Base-by-base conservation (phyloP, 2,329 filamentous ascomycete genomes). In the Dendryphion nanum region DNA sequence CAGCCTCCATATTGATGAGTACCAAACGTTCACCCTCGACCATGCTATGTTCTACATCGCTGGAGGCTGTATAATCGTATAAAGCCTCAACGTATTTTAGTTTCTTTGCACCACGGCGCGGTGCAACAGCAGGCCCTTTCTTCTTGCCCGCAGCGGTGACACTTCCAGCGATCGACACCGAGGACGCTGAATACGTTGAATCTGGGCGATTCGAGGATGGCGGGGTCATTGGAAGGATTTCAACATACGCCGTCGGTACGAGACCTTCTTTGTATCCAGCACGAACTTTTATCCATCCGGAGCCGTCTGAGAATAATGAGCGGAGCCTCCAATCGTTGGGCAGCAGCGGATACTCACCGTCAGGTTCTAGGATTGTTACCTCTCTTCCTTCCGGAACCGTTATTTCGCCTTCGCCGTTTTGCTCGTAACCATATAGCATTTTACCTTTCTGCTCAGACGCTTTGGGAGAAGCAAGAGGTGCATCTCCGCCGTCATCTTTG, bases 11-110 rank as follows among this genome's bases (percentile, higher is more conserved):
- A 55, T 83, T 89, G 44, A 96, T 82, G 20, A 98, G 73, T 26
- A 98, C 89, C 57, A 98, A 94, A 35, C 83, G 79, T 67, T 98
- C 93, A 1, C 93, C 93, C 66, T 95, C 91, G 1, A 65, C 64
- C 88, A 98, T 98, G 57, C 77, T 89, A 66, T 91, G 89, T 68
- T 98, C 93, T 6, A 81, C 79, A 5, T 94, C 88, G 50, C 82
- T 89, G 55, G 89, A 83, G 14, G 91, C 89, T 35, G 83, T 76
- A 64, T 98, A 98, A 35, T 93, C 88, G 64, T 97, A 98, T 54
- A 97, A 51, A 2, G 93, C 93, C 62, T 95, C 86, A 2, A 94
- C 91, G 55, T 97, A 95, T 59, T 85, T 88, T 23, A 96, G 75
- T 64, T 95, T 95, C 79, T 95, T 96, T 4, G 89, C 90, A 12